Percentiles rank a stretch among this genome's conserved stretches.
phyloP scores from a whole-genome alignment of 495 filamentous ascomycete genomes.

The Penicillium parvum region DNA sequence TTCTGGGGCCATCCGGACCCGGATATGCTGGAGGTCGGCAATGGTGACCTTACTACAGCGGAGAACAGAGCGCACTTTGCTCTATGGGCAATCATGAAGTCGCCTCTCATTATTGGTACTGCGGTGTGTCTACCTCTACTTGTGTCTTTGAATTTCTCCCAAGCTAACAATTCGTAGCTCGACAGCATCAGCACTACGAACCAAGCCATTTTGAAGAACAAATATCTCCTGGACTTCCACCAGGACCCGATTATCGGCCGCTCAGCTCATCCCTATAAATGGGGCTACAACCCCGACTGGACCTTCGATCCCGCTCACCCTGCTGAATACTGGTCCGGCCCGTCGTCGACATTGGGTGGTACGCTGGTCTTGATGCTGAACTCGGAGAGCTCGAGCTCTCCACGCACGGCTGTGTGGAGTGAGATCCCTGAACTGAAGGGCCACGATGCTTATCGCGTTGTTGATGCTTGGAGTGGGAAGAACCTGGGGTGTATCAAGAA shows the following conservation, averaged over 20 bases:
- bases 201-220: constrained; percentile 55
- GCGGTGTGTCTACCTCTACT: too few species aligned
- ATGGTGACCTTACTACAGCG: constrained; percentile 49
- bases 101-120: constrained; percentile 55
- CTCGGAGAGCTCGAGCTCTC: constrained; percentile 31
- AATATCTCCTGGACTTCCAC: constrained; percentile 55
- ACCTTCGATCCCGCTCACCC: constrained; percentile 56
- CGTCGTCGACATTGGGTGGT: constrained; percentile 38
- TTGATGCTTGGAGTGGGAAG: constrained; percentile 52
- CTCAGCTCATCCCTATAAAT: constrained; percentile 60
- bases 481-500: constrained; percentile 43
- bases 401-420: constrained; percentile 42
- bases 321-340: constrained; percentile 59
- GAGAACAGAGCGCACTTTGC: constrained; percentile 49
- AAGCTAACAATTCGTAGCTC: constrained; percentile 29
- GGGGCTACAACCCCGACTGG: constrained; percentile 59
- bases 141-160: too few species aligned
- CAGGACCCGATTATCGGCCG: constrained; percentile 53
- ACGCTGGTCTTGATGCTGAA: constrained; percentile 55
- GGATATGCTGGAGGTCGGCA: constrained; percentile 70
- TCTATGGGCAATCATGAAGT: constrained; percentile 57
- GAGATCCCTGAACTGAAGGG: constrained; percentile 51
- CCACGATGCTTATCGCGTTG: constrained; percentile 41
- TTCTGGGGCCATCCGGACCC: constrained; percentile 57
- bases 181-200: constrained; percentile 37